Conservation (phyloP, 177 flowering plant genomes). For the Telopea speciosissima region DNA sequence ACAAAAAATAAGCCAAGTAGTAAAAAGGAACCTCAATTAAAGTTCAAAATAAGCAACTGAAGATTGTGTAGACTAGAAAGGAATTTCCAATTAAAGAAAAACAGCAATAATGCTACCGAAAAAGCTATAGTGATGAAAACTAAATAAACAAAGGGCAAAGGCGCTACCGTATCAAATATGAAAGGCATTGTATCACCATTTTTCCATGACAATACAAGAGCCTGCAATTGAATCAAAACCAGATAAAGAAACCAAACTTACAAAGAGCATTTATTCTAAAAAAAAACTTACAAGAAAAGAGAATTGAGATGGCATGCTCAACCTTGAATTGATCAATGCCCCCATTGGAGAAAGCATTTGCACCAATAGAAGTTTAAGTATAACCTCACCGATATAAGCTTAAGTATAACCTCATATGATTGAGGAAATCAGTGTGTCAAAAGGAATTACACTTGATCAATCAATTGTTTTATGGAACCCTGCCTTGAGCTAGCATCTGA, state of each 20-base stretch:
- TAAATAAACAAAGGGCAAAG: neutral
- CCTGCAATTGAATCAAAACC: conserved; percentile 39
- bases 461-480: no score
- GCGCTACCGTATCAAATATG: conserved; percentile 79
- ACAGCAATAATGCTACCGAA: neutral
- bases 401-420: neutral
- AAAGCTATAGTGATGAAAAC: neutral
- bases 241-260: neutral
- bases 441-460: neutral
- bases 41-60: neutral
- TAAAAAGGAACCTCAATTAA: neutral
- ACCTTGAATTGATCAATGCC: no score
- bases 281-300: neutral
- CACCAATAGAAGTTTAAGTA: no score
- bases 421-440: neutral
- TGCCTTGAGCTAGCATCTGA: no score
- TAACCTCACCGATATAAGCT: neutral
- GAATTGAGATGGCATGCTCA: neutral
- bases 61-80: neutral
- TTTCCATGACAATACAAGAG: conserved; percentile 82
- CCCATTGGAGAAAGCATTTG: no score
- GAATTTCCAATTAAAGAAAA: neutral
- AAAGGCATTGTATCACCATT: conserved; percentile 95
- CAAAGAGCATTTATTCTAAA: neutral
- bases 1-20: neutral